phyloP scores from a whole-genome alignment of 75 land plant genomes.

The Sequoia sempervirens region DNA sequence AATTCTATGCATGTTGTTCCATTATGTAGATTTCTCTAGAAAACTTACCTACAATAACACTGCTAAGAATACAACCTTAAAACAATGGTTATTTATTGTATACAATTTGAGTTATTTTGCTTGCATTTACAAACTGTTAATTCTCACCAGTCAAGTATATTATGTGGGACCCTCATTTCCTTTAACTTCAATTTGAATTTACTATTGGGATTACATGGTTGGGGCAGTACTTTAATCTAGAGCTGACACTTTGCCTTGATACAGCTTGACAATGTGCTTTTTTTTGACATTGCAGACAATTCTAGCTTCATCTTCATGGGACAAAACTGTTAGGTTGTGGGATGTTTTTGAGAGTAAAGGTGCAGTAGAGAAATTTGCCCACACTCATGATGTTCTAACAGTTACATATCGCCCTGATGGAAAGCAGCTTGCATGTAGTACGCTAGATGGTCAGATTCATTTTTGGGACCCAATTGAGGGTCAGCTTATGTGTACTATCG shows the following conservation, averaged over 20 bases:
- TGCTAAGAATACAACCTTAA: no score
- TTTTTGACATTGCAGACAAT: slow-evolving; percentile 38
- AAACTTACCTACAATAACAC: no score
- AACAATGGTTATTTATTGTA: neutral
- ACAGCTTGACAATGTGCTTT: neutral
- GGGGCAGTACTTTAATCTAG: neutral
- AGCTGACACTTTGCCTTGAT: neutral
- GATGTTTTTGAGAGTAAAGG: slow-evolving; percentile 95
- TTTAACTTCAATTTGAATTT: neutral
- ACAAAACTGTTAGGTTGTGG: slow-evolving; percentile 87
- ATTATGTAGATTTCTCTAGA: no score
- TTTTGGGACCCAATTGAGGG: slow-evolving; percentile 95
- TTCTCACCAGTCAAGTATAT: neutral
- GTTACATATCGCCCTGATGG: slow-evolving; percentile 95
- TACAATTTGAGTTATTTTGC: neutral
- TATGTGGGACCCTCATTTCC: neutral
- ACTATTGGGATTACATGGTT: neutral
- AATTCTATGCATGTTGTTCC: no score
- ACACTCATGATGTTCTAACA: slow-evolving; percentile 93
- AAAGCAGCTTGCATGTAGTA: slow-evolving; percentile 84
- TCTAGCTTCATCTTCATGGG: slow-evolving; percentile 97
- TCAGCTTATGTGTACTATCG: slow-evolving; percentile 73
- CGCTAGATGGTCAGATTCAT: slow-evolving; percentile 93
- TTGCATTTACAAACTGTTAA: neutral
- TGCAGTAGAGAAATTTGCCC: slow-evolving; percentile 69